These are phyloP conservation scores for Chalaropsis thielavioides DNA, from an alignment of 2,329 filamentous ascomycete genomes.

Conservation along the genomic window DNA sequence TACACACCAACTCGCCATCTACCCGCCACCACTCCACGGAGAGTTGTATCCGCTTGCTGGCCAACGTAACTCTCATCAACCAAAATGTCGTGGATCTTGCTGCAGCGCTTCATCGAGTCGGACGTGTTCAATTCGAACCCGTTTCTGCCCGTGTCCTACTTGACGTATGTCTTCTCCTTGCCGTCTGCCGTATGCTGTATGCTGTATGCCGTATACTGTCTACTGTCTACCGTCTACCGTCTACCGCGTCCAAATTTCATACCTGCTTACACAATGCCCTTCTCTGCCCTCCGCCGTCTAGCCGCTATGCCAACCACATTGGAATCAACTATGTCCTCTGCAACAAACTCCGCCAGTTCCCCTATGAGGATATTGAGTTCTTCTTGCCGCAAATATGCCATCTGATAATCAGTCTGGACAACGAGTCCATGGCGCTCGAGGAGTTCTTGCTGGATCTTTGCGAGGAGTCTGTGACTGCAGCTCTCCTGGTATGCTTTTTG, in stretches of 20 bases:
- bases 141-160: slow-evolving; percentile 75
- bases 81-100: slow-evolving; percentile 69
- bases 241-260: background rate
- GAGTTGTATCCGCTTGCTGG: background rate
- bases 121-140: slow-evolving; percentile 88
- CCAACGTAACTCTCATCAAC: background rate
- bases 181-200: no score
- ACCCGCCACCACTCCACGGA: background rate
- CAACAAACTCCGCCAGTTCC: slow-evolving; percentile 76
- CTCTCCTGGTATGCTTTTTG: slow-evolving; percentile 52
- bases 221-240: no score
- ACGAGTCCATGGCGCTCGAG: slow-evolving; percentile 82
- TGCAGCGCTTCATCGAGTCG: slow-evolving; percentile 82
- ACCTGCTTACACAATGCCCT: slow-evolving; percentile 11
- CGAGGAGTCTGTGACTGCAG: slow-evolving; percentile 74
- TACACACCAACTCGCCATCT: background rate
- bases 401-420: slow-evolving; percentile 74
- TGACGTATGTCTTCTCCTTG: slow-evolving; percentile 48
- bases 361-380: slow-evolving; percentile 86
- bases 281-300: slow-evolving; percentile 26
- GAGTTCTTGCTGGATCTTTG: slow-evolving; percentile 77
- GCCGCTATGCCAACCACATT: slow-evolving; percentile 78
- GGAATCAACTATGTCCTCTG: slow-evolving; percentile 82
- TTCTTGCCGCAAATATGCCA: slow-evolving; percentile 80
- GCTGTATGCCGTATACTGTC: no score